These are phyloP conservation scores for Pelargonium citronellum DNA, from an alignment of 441 rosid genomes.

Conservation along the genomic window DNA sequence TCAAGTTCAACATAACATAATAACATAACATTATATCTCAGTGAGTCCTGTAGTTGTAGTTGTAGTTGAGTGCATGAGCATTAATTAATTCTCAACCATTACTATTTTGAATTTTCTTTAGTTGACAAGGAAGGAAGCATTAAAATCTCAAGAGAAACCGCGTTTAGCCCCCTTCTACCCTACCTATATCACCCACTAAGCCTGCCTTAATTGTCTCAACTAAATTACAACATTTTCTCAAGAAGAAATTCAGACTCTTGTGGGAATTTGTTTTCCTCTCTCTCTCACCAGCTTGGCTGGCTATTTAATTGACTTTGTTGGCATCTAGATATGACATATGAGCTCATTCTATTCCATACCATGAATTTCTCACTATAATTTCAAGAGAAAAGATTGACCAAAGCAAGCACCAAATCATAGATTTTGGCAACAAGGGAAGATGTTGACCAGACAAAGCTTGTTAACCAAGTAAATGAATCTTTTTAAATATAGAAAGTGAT, in stretches of 20 bases:
- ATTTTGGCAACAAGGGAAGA: background rate
- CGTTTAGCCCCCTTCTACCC: background rate
- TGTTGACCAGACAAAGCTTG: background rate
- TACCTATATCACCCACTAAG: background rate
- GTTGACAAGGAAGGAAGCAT: background rate
- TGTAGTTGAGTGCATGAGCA: too few species aligned
- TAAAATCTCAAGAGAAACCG: conserved; percentile 1
- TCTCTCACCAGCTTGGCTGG: background rate
- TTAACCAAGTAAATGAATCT: background rate
- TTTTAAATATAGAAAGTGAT: background rate
- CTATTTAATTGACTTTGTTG: background rate
- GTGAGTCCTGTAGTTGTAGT: too few species aligned
- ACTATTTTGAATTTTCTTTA: background rate
- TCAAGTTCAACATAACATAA: too few species aligned
- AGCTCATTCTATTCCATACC: too few species aligned
- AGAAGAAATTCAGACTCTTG: background rate
- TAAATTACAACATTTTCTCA: background rate
- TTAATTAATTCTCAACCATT: background rate
- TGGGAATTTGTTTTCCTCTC: background rate
- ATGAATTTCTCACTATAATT: too few species aligned
- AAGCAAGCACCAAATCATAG: background rate
- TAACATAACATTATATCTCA: too few species aligned
- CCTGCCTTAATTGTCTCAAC: background rate
- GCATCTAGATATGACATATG: background rate
- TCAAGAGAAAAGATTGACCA: too few species aligned